phyloP scores from a whole-genome alignment of 2,329 filamentous ascomycete species.

The Cordyceps militaris region DNA sequence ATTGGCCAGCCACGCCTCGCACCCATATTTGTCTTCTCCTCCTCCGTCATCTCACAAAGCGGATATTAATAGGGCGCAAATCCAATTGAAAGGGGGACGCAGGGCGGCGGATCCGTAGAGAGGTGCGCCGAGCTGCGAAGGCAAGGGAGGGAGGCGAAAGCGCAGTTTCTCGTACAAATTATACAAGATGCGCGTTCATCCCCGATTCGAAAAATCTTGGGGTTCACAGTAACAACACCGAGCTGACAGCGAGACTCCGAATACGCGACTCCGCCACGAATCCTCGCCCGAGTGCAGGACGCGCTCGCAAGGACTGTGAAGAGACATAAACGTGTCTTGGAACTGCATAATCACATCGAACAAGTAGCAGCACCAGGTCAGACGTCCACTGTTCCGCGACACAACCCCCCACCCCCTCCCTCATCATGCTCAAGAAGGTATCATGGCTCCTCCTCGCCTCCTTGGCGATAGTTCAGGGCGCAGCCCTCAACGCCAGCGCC shows the following conservation, averaged over 20 bases:
- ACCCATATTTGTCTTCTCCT: background rate
- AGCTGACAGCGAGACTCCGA: background rate
- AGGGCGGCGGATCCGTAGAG: background rate
- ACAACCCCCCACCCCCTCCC: background rate
- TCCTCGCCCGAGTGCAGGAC: no score
- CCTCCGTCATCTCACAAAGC: background rate
- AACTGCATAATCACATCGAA: background rate
- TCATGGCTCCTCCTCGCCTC: background rate
- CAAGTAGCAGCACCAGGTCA: background rate
- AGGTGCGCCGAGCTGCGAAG: no score
- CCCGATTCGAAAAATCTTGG: background rate
- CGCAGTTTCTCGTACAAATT: background rate
- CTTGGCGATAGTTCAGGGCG: background rate
- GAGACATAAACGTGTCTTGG: no score
- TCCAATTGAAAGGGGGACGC: background rate
- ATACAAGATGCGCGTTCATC: background rate
- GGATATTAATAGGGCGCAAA: background rate
- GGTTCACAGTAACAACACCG: background rate
- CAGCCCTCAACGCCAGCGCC: background rate
- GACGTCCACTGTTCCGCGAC: no score
- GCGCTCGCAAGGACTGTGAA: no score
- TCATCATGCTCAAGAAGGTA: background rate
- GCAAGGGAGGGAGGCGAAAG: background rate
- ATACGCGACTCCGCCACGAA: no score
- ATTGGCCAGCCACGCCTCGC: background rate